phyloP scores from a whole-genome alignment of 805 yeast genomes.

The Candida qinlingensis region DNA sequence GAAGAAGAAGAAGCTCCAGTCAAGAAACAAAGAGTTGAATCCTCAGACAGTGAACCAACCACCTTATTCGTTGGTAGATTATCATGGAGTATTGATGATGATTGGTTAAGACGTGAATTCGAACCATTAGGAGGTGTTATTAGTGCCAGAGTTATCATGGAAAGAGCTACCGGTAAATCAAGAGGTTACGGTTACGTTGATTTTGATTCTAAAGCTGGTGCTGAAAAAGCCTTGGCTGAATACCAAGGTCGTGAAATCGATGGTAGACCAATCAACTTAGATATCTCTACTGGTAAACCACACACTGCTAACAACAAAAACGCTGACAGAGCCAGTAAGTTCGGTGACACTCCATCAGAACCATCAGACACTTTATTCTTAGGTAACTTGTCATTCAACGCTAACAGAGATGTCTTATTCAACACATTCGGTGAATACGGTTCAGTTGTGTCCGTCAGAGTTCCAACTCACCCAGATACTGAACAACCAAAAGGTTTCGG shows the following conservation, averaged over 20 bases:
- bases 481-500: conserved; percentile 99
- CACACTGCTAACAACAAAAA: conserved; percentile 46
- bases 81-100: conserved; percentile 96
- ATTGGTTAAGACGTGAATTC: conserved; percentile 85
- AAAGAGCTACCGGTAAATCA: conserved; percentile 87
- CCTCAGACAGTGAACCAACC: conserved; percentile 57
- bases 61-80: conserved; percentile 95
- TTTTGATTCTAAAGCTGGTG: conserved; percentile 68
- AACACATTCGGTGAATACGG: conserved; percentile 75
- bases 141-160: conserved; percentile 89
- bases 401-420: conserved; percentile 73
- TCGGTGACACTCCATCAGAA: conserved; percentile 83
- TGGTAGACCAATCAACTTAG: conserved; percentile 94
- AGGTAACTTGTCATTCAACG: conserved; percentile 92
- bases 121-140: conserved; percentile 76
- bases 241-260: conserved; percentile 93
- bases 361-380: conserved; percentile 95
- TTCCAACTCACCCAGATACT: conserved; percentile 98
- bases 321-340: conserved; percentile 78
- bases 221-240: conserved; percentile 80
- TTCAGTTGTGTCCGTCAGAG: conserved; percentile 79
- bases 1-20: conserved; percentile 31
- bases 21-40: conserved; percentile 32
- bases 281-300: conserved; percentile 83
- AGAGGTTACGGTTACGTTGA: conserved; percentile 98